Percentiles rank a stretch among this genome's conserved stretches.
Conservation (phyloP, 805 yeast genomes). For the Candida easanensis region DNA sequence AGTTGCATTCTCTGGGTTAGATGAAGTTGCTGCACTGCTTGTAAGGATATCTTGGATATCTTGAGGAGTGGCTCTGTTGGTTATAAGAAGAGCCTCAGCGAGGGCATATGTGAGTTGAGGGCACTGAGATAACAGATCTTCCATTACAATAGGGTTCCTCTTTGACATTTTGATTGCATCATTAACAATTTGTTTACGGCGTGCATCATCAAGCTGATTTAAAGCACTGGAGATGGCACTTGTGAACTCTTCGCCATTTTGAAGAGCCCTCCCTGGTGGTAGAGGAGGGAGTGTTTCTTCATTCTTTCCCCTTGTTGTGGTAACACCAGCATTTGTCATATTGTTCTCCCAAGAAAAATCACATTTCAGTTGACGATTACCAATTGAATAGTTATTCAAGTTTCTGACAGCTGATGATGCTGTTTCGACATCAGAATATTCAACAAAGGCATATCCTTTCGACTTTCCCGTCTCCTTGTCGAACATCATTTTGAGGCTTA, state of each 20-base stretch:
- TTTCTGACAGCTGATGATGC: slow-evolving; percentile 91
- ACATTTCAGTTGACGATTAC: slow-evolving; percentile 69
- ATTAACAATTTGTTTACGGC: slow-evolving; percentile 46
- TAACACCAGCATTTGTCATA: slow-evolving; percentile 8
- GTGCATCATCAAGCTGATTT: slow-evolving; percentile 42
- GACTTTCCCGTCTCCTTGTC: slow-evolving; percentile 89
- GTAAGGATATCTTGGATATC: slow-evolving; percentile 38
- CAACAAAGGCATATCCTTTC: slow-evolving; percentile 86
- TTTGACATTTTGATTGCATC: slow-evolving; percentile 61
- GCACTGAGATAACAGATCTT: slow-evolving; percentile 55
- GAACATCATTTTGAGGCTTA: slow-evolving; percentile 69
- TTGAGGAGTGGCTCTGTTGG: slow-evolving; percentile 9
- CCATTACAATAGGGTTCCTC: slow-evolving; percentile 56
- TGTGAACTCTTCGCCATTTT: slow-evolving; percentile 25
- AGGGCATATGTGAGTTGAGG: slow-evolving; percentile 85
- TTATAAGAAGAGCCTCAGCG: slow-evolving; percentile 61
- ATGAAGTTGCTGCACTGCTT: slow-evolving; percentile 4
- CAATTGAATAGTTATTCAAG: slow-evolving; percentile 73
- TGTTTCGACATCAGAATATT: slow-evolving; percentile 72
- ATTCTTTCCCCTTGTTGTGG: slow-evolving; percentile 2
- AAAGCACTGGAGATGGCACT: slow-evolving; percentile 47
- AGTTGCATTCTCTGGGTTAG: not conserved
- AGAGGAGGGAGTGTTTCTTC: slow-evolving; percentile 42
- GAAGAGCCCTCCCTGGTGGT: slow-evolving; percentile 51
- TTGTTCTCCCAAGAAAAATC: slow-evolving; percentile 61